Base-by-base conservation (phyloP, 345 rosid genomes). In the Salix caprea region DNA sequence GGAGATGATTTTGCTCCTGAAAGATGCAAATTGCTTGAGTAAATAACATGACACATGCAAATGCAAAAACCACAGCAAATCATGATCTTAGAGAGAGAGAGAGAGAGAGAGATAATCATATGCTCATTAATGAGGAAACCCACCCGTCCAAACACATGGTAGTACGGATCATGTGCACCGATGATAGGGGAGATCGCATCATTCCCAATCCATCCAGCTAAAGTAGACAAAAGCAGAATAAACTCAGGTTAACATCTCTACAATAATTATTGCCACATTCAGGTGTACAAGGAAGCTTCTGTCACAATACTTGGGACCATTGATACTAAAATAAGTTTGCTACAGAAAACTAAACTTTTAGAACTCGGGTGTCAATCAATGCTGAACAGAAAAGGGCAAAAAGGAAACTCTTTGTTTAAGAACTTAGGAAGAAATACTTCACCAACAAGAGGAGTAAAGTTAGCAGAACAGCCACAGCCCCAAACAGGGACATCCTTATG, bases 121-220 rank as follows among this genome's bases (percentile, higher is more conserved):
- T 8, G 36, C 21, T n/a, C 16, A n/a, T 19, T 46, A 66, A 40
- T 54, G 64, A 73, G 54, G 66, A 61, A 79, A 84, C 94, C 71
- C 84, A 95, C 99, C 87, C 96, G 91, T 79, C 92, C 97, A 83
- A 64, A 90, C 52, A 88, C 88, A 67, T 73, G 96, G 85, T 87
- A 83, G 82, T 93, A 95, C 10, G 96, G 93, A 85, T 95, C 98
- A 79, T 89, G 96, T 73, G 76, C 87, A 70, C 98, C 99, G 42
- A 91, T 93, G 79, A 95, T 86, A 32, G 99, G 97, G 44, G 98
- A 85, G 77, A 95, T 87, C 66, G 94, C 97, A 88, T 90, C 94
- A 71, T 91, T 87, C 72, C 98, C 97, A 32, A 95, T 88, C 99
- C 99, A 95, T 81, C 99, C 97, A 88, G 97, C 99, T 95, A 83